A percentile compares a stretch with the other conserved stretches of the same genome.
phyloP scores from a whole-genome alignment of 305 asterid genomes.

The Rubia tinctorum region DNA sequence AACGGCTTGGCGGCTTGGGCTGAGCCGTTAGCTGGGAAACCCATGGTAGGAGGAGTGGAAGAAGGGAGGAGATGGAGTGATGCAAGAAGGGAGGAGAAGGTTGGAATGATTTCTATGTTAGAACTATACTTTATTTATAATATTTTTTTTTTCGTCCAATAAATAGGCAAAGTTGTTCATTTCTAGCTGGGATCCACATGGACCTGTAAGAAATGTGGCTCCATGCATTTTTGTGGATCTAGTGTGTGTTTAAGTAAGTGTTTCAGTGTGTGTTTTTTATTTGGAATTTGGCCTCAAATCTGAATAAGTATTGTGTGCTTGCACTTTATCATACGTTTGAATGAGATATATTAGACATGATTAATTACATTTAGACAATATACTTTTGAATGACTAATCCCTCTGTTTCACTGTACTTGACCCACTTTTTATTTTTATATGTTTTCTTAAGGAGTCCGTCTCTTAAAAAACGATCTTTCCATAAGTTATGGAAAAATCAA shows the following conservation, averaged over 20 bases:
- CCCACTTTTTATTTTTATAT: no score
- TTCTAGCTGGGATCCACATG: neutral
- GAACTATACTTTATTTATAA: neutral
- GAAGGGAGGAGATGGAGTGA: neutral
- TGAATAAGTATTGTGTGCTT: neutral
- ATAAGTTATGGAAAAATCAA: no score
- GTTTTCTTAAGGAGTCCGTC: no score
- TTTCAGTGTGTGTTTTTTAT: neutral
- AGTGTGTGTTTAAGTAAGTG: neutral
- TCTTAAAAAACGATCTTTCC: no score
- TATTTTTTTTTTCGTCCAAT: neutral
- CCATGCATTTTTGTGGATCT: neutral
- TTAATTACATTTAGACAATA: no score
- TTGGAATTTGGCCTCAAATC: neutral
- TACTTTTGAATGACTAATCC: no score
- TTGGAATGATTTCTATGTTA: neutral
- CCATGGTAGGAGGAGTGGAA: constrained; percentile 34
- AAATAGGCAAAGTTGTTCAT: neutral
- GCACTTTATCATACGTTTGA: neutral
- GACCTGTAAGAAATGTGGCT: neutral
- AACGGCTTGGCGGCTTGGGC: constrained; percentile 28
- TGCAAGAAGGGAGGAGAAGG: neutral
- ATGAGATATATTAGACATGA: no score
- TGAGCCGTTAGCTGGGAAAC: constrained; percentile 58
- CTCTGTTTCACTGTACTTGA: no score